phyloP scores from a whole-genome alignment of 768 basidiomycete species.

The Ramaria sp. region DNA sequence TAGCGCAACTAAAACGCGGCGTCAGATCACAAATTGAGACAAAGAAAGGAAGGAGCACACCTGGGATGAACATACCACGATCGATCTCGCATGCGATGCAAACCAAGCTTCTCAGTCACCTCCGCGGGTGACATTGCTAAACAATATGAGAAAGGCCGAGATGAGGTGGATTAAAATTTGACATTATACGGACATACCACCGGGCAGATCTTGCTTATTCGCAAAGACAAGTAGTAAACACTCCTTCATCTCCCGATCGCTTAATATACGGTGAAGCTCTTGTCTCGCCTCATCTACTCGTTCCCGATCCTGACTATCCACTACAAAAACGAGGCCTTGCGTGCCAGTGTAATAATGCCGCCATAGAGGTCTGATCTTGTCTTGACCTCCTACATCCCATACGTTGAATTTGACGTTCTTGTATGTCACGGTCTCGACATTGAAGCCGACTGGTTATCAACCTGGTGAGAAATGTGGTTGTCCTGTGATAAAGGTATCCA shows the following conservation, averaged over 20 bases:
- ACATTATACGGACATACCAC: constrained; percentile 48
- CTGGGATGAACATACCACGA: constrained; percentile 99
- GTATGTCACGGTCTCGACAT: constrained; percentile 98
- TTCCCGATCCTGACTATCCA: constrained; percentile 92
- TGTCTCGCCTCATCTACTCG: constrained; percentile 94
- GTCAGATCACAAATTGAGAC: constrained; percentile 2
- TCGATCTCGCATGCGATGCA: constrained; percentile 92
- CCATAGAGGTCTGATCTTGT: constrained; percentile 98
- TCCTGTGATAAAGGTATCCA: background rate
- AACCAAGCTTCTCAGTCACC: constrained; percentile 92
- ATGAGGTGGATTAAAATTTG: background rate
- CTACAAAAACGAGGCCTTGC: constrained; percentile 96
- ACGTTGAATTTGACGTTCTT: constrained; percentile 96
- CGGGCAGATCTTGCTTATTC: constrained; percentile 97
- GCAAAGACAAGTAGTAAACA: constrained; percentile 96
- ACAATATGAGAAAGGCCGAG: constrained; percentile 6
- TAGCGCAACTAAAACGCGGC: constrained; percentile 61
- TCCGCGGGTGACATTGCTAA: constrained; percentile 98
- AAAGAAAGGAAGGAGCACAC: constrained; percentile 32
- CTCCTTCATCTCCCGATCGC: constrained; percentile 97
- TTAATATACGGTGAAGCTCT: constrained; percentile 91
- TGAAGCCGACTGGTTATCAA: constrained; percentile 73
- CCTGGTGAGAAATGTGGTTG: background rate
- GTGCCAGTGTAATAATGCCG: constrained; percentile 99
- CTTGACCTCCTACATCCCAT: constrained; percentile 99